Base-by-base conservation (phyloP, 805 yeast species). In the Saturnispora kantuleensis region DNA sequence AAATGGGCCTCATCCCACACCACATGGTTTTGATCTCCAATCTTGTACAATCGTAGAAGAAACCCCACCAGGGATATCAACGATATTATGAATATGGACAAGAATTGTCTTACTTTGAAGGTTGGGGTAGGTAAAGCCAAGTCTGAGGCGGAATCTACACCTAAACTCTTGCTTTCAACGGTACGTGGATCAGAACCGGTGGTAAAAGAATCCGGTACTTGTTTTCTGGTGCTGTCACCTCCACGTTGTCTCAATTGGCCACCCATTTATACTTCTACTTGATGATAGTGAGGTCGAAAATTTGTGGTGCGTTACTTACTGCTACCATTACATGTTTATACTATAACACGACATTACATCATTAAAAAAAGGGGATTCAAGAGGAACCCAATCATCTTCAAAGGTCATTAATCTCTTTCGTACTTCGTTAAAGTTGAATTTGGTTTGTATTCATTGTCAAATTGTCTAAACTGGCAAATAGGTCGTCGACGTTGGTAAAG, bases 1-100 rank as follows among this genome's bases (percentile, higher is more conserved):
- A 90, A 90, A 68, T 89, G 96, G 35, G 96, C 97, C 62, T 88
- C 97, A 66, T 88, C 97, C 97, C 97, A 89, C 18, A 93, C 93
- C 29, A 93, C 97, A 45, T 74, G 70, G 46, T 74, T 70, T 49
- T 86, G 84, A 46, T 73, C 69, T 44, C 84, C 83, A 53, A 90
- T 82, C 50, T 73, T 69, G 66, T 84, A 80, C 10, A 35, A 16
- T 18, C 45, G 31, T 13, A 42, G 28, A 4, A 37, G 16, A 21
- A 42, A 42, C 3, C 45, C 45, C 9, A 42, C 21, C 18, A 33
- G 17, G 11, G 44, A 41, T 8, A 41, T 7, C 4, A 18, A 10
- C 5, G 32, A 17, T 12, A 33, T 41, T n/a, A 41, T 30, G 7
- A 41, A 11, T 35, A 35, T 29, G 12, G 44, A 35, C 2, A 30